A percentile compares a stretch with the other conserved stretches of the same genome.
These are phyloP conservation scores for Hymenoscyphus scutula DNA, from an alignment of 2,329 filamentous ascomycete species.

Conservation along the genomic window DNA sequence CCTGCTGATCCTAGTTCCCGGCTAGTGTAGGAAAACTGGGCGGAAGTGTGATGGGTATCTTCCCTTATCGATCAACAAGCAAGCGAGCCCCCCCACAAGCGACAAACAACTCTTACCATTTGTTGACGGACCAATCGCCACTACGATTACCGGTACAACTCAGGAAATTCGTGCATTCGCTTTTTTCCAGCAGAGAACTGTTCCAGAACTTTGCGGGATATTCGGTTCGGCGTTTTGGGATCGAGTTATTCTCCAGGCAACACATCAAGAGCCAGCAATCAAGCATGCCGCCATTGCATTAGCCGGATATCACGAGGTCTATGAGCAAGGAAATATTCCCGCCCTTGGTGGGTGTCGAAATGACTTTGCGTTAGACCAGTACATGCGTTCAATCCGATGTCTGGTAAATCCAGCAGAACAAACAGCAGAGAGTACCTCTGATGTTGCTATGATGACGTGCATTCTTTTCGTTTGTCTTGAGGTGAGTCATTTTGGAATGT, in stretches of 20 bases:
- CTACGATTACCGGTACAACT: background rate
- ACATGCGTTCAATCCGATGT: conserved; percentile 2
- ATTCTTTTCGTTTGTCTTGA: conserved; percentile 13
- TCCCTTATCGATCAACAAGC: background rate
- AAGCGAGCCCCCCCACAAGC: background rate
- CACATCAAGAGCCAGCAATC: conserved; percentile 42
- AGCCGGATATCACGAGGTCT: conserved; percentile 12
- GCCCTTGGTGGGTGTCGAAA: background rate
- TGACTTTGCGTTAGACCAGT: conserved; percentile 10
- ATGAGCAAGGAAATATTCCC: background rate
- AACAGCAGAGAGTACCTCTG: background rate
- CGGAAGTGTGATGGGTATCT: conserved; percentile 14
- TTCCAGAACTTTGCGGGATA: conserved; percentile 30
- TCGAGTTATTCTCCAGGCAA: conserved; percentile 58
- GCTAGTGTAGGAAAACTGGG: conserved; percentile 9
- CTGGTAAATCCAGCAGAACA: conserved; percentile 16
- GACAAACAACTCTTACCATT: background rate
- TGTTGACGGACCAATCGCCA: background rate
- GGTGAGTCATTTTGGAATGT: background rate
- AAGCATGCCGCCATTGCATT: conserved; percentile 11
- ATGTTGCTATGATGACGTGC: conserved; percentile 9
- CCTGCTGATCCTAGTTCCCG: no score
- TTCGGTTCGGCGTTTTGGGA: conserved; percentile 64
- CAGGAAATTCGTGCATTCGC: conserved; percentile 9
- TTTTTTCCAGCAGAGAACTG: conserved; percentile 8